phyloP scores from a whole-genome alignment of 306 rosid species.

The Lathyrus oleraceus region DNA sequence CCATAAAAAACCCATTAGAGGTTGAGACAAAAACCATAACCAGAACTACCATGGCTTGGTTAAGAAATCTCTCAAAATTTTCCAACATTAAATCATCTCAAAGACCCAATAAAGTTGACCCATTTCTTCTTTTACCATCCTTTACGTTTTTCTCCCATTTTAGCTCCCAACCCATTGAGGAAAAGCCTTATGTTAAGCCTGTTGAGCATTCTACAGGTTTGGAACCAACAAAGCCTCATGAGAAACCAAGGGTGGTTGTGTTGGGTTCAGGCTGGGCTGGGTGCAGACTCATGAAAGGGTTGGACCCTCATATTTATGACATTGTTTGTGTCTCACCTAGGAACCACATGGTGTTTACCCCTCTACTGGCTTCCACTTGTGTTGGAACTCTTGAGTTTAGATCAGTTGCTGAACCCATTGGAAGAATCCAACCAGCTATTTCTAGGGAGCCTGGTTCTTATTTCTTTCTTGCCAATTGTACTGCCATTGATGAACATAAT shows the following conservation, averaged over 20 bases:
- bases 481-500: slow-evolving; percentile 51
- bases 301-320: slow-evolving; percentile 70
- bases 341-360: slow-evolving; percentile 94
- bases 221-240: slow-evolving; percentile 56
- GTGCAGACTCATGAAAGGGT: slow-evolving; percentile 71
- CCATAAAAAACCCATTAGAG: slow-evolving; percentile 19
- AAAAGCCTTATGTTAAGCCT: slow-evolving; percentile 34
- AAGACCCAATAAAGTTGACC: slow-evolving; percentile 38
- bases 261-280: slow-evolving; percentile 95
- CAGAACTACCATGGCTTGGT: slow-evolving; percentile 57
- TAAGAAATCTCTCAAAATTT: slow-evolving; percentile 57
- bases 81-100: slow-evolving; percentile 43
- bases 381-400: slow-evolving; percentile 93
- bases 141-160: slow-evolving; percentile 45
- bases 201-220: slow-evolving; percentile 42
- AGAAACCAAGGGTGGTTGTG: slow-evolving; percentile 88
- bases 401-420: slow-evolving; percentile 95
- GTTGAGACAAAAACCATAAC: slow-evolving; percentile 20
- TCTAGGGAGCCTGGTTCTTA: slow-evolving; percentile 84
- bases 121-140: slow-evolving; percentile 38
- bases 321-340: slow-evolving; percentile 90
- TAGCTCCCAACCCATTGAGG: slow-evolving; percentile 41
- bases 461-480: slow-evolving; percentile 88
- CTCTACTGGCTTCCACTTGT: slow-evolving; percentile 87
- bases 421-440: slow-evolving; percentile 80